Base-by-base conservation (phyloP, 176 grass and related monocot genomes). In the Avena insularis region DNA sequence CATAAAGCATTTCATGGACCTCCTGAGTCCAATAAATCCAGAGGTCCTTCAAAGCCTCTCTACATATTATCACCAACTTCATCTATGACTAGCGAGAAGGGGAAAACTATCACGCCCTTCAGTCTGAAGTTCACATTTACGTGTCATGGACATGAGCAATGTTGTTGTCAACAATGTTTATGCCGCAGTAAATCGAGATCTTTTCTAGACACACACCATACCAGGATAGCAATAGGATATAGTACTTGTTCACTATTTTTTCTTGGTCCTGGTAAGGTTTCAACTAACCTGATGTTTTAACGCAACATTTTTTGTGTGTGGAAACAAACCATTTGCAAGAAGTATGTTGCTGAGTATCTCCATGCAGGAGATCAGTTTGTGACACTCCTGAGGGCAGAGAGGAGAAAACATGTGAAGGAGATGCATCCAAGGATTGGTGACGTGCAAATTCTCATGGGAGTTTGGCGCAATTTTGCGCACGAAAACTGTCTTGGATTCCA, bases 401-500 rank as follows among this genome's bases (percentile, higher is more conserved):
- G 5, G 31, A 33, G 33, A 61, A 7, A 40, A 1, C 11, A 60
- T 83, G 80, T 72, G 36, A 78, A 29, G 49, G 29, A 4, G 35
- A 47, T 83, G 49, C 4, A 14, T 23, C 50, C 51, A 0, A 3
- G 33, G 33, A 4, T 35, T 35, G 33, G 33, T 35, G 33, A 35
- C 3, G 33, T 35, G 33, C 33, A 35, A 35, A 4, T 35, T 3
- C 33, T 35, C 3, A 35, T 35, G 48, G 77, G 2, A 66, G 86
- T 59, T 13, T 90, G 77, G 82, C 15, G 43, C 2, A 40, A 84
- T 2, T 92, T 92, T 9, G 75, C 81, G 47, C 10, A 5, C 3
- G 51, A 84, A 13, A 92, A 92, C 36, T 60, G 19, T 27, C 57
- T 93, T 65, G 12, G 27, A 43, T 11, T 79, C 4, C 50, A 71